Conservation (phyloP, 768 basidiomycete genomes). For the Trametes maxima region DNA sequence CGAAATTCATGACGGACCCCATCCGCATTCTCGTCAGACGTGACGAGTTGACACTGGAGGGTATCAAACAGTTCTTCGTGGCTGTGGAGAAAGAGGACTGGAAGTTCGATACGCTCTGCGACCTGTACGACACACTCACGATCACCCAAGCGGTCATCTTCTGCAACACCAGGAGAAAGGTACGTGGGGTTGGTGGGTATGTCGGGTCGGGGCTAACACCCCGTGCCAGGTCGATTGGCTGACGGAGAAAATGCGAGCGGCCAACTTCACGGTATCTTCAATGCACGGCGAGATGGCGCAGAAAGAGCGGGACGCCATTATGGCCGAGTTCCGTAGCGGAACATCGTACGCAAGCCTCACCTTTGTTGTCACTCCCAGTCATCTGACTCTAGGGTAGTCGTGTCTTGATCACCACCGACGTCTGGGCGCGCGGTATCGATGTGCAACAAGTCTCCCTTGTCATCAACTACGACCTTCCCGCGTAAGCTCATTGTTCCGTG, state of each 20-base stretch:
- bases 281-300: constrained; percentile 98
- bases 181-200: constrained; percentile 33
- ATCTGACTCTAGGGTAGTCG: constrained; percentile 51
- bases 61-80: constrained; percentile 96
- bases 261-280: constrained; percentile 97
- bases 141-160: constrained; percentile 99
- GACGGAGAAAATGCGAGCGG: constrained; percentile 97
- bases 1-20: constrained; percentile 99
- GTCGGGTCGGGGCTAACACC: neutral
- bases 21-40: constrained; percentile 98
- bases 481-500: constrained; percentile 50
- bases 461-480: constrained; percentile 95
- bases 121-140: constrained; percentile 96
- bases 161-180: constrained; percentile 98
- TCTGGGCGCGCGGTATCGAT: constrained; percentile 98
- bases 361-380: constrained; percentile 18
- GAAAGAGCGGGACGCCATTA: constrained; percentile 93
- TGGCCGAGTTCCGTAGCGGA: constrained; percentile 94
- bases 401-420: constrained; percentile 94
- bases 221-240: constrained; percentile 88
- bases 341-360: constrained; percentile 64
- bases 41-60: constrained; percentile 97
- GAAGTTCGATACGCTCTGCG: constrained; percentile 98
- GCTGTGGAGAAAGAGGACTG: constrained; percentile 99
- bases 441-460: constrained; percentile 97